These are phyloP conservation scores for Seiridium unicorne DNA, from an alignment of 2,329 filamentous ascomycete species.

Conservation along the genomic window DNA sequence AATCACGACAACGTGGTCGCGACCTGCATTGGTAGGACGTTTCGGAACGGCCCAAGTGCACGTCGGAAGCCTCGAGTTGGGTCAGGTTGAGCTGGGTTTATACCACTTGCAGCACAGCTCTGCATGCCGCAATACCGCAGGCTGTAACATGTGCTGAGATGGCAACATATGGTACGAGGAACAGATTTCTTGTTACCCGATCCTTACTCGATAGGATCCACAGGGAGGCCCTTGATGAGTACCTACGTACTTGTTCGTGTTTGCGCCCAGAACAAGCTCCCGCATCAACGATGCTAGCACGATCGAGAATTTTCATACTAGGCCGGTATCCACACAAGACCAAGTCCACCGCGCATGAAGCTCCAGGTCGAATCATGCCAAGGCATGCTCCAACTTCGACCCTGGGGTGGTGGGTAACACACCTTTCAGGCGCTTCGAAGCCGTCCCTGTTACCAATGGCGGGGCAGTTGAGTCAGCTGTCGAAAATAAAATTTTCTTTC, in stretches of 20 bases:
- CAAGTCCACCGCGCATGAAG: not conserved
- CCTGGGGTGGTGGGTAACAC: not conserved
- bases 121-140: not conserved
- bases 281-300: not conserved
- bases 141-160: not conserved
- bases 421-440: not conserved
- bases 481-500: not conserved
- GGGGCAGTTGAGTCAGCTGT: constrained; percentile 7
- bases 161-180: constrained; percentile 6
- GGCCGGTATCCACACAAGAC: not conserved
- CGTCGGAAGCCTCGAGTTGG: not conserved
- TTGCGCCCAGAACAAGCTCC: not conserved
- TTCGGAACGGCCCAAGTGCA: not conserved
- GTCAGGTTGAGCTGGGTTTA: not conserved
- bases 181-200: not conserved
- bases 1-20: too few species aligned
- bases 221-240: not conserved
- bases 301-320: constrained; percentile 1
- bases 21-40: not conserved
- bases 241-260: not conserved
- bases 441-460: constrained; percentile 5
- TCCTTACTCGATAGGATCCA: constrained; percentile 7
- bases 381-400: not conserved
- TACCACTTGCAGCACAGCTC: not conserved
- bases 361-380: not conserved